Conservation (phyloP, 2,329 filamentous ascomycete genomes). For the Botrytis squamosa region DNA sequence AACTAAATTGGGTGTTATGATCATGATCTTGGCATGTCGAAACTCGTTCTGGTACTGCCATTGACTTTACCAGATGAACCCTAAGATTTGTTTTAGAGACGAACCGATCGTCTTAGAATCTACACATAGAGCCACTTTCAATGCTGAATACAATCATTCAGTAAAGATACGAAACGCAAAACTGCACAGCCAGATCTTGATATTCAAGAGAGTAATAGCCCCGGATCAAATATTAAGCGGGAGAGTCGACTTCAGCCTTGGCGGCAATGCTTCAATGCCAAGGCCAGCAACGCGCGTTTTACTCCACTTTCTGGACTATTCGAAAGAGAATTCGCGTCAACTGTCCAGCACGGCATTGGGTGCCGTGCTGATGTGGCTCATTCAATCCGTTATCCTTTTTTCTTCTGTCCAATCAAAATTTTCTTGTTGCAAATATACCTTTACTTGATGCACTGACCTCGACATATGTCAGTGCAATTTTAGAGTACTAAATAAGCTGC, state of each 20-base stretch:
- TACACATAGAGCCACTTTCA: background rate
- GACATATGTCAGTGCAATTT: background rate
- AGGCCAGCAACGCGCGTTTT: conserved; percentile 7
- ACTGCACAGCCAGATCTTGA: background rate
- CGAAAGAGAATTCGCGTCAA: background rate
- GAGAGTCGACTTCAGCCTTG: background rate
- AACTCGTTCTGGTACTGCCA: background rate
- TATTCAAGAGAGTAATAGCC: background rate
- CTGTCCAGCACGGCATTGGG: background rate
- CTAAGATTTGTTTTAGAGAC: too few relatives aligned
- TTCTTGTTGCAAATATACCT: conserved; percentile 1
- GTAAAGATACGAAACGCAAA: background rate
- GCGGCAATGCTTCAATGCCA: background rate
- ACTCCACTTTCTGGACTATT: background rate
- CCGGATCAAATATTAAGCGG: background rate
- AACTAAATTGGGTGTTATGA: background rate
- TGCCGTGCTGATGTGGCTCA: background rate
- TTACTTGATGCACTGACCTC: background rate
- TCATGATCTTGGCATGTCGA: background rate
- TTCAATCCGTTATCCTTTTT: background rate
- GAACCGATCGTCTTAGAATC: background rate
- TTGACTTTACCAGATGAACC: background rate
- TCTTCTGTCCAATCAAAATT: background rate
- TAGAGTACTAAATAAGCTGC: background rate
- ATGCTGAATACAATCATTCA: too few relatives aligned